Evolutionary conservation across 2,329 filamentous ascomycete species (phyloP).

Genomic region (Aspergillus nomiae): DNA sequence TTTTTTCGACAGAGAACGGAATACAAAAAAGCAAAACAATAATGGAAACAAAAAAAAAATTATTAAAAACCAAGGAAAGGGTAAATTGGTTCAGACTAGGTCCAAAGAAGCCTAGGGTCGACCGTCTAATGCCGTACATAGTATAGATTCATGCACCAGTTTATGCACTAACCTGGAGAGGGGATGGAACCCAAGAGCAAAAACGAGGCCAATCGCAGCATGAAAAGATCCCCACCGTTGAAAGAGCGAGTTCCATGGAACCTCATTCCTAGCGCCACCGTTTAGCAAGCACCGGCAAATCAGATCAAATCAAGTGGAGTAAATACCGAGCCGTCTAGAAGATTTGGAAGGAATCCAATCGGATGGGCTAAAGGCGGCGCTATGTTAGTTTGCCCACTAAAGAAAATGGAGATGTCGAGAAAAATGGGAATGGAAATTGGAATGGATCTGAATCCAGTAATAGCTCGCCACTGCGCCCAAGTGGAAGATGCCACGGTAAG

Average conservation of each 20-base stretch:
- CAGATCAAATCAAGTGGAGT: conserved; percentile 8
- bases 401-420: not conserved
- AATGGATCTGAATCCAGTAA: conserved; percentile 2
- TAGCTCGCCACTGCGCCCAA: not conserved
- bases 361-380: conserved; percentile 15
- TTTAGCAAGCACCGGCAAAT: conserved; percentile 18
- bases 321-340: conserved; percentile 16
- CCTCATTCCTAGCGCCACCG: conserved; percentile 25
- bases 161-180: conserved; percentile 13
- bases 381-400: conserved; percentile 2
- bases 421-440: not conserved
- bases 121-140: not conserved
- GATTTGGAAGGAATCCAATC: conserved; percentile 20
- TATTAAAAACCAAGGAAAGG: not conserved
- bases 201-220: conserved; percentile 15
- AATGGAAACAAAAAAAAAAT: not conserved
- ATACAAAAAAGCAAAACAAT: conserved; percentile 6
- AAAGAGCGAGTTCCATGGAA: conserved; percentile 14
- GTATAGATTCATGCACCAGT: conserved; percentile 3
- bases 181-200: conserved; percentile 13
- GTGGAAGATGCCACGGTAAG: not conserved
- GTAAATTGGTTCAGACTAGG: not conserved
- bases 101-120: not conserved
- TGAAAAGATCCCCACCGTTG: not conserved
- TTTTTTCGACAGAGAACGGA: not conserved